phyloP scores from a whole-genome alignment of 148 eudicot genomes.

The Silene latifolia region DNA sequence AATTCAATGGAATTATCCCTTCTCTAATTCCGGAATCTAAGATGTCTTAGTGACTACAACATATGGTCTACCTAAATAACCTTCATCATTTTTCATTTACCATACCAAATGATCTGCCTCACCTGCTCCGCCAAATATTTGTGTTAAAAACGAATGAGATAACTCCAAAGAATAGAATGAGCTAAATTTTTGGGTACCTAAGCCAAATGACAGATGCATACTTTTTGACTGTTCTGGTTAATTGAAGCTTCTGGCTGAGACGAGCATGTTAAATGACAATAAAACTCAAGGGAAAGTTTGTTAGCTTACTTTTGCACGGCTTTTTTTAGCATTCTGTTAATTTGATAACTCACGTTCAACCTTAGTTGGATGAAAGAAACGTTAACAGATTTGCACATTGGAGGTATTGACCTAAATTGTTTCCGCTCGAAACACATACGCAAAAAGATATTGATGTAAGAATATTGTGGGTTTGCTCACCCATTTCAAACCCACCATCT shows the following conservation, averaged over 20 bases:
- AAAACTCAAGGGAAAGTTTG: not conserved
- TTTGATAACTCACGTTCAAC: not conserved
- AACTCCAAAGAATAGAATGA: too few relatives aligned
- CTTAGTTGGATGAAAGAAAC: not conserved
- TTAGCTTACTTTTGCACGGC: not conserved
- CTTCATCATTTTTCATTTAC: too few relatives aligned
- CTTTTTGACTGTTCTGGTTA: not conserved
- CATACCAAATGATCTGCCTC: too few relatives aligned
- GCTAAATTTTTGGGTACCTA: not conserved
- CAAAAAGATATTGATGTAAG: too few relatives aligned
- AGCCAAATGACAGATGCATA: constrained; percentile 15
- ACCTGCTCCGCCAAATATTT: too few relatives aligned
- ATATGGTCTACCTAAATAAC: too few relatives aligned
- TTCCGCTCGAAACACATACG: not conserved
- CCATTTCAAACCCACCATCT: too few relatives aligned
- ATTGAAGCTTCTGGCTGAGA: not conserved
- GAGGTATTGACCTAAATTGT: not conserved
- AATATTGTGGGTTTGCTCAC: too few relatives aligned
- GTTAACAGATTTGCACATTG: not conserved
- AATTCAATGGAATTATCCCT: too few relatives aligned
- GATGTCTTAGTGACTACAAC: too few relatives aligned
- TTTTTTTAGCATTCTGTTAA: not conserved
- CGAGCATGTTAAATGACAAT: not conserved
- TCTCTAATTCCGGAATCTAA: too few relatives aligned
- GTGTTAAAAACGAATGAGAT: too few relatives aligned